phyloP scores from a whole-genome alignment of 352 stramenopile genomes.

The Globisporangium splendens region DNA sequence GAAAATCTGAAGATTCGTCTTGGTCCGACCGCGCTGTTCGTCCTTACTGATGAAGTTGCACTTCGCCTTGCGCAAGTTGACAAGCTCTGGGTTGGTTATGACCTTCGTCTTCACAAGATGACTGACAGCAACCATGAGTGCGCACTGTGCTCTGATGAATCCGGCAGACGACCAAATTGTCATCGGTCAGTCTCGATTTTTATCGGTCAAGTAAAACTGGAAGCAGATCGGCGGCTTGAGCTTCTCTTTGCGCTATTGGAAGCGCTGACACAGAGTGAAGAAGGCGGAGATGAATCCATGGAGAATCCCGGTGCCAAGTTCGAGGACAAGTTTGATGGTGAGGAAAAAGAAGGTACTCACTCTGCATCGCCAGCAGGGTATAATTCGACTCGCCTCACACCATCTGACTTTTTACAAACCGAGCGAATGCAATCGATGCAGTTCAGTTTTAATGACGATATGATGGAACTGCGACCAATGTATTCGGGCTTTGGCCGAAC shows the following conservation, averaged over 20 bases:
- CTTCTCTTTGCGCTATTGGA: constrained; percentile 81
- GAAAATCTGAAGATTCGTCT: constrained; percentile 73
- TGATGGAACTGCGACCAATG: constrained; percentile 51
- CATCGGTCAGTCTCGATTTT: constrained; percentile 63
- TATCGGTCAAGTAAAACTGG: constrained; percentile 83
- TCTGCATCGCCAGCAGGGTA: constrained; percentile 15
- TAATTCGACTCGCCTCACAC: constrained; percentile 16
- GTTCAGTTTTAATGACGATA: constrained; percentile 54
- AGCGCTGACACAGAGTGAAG: constrained; percentile 51
- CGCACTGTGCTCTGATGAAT: constrained; percentile 64
- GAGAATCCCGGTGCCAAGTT: constrained; percentile 22
- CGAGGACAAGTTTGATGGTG: constrained; percentile 29
- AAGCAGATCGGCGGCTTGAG: constrained; percentile 77
- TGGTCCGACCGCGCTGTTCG: constrained; percentile 75
- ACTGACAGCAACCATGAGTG: constrained; percentile 38
- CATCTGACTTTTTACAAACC: constrained; percentile 34
- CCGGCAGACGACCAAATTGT: constrained; percentile 40
- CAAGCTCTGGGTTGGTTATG: constrained; percentile 75
- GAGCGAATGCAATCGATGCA: constrained; percentile 67
- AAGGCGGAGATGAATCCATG: constrained; percentile 21
- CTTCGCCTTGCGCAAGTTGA: constrained; percentile 82
- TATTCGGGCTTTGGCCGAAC: constrained; percentile 58
- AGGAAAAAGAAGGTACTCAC: constrained; percentile 12
- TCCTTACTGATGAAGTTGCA: constrained; percentile 84
- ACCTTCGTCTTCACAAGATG: constrained; percentile 54